phyloP scores from a whole-genome alignment of 495 filamentous ascomycete species.

The Podospora fimiseda region DNA sequence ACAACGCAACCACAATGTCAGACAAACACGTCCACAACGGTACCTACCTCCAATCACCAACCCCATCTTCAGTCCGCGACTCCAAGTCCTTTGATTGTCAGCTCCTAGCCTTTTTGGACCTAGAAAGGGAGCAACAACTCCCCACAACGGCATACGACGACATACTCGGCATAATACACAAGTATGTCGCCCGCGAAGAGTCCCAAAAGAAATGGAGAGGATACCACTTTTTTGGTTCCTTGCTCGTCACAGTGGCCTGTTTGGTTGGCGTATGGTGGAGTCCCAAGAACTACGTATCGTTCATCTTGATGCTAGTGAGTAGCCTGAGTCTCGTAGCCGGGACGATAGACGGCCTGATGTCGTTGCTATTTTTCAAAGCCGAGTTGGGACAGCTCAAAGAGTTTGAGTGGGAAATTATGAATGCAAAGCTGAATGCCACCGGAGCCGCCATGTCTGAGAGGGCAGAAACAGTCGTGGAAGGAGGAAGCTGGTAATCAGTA shows the following conservation, averaged over 20 bases:
- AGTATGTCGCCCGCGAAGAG: slow-evolving; percentile 61
- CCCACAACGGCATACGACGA: slow-evolving; percentile 55
- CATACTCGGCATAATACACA: slow-evolving; percentile 60
- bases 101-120: slow-evolving; percentile 14
- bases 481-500: background rate
- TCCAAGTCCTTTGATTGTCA: slow-evolving; percentile 24
- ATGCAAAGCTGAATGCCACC: slow-evolving; percentile 44
- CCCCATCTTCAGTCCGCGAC: background rate
- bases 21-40: slow-evolving; percentile 19
- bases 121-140: slow-evolving; percentile 12
- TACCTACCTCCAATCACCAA: slow-evolving; percentile 5
- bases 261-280: slow-evolving; percentile 82
- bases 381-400: slow-evolving; percentile 83
- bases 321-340: slow-evolving; percentile 70
- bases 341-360: slow-evolving; percentile 75
- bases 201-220: slow-evolving; percentile 64
- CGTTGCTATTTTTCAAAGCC: slow-evolving; percentile 73
- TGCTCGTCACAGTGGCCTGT: slow-evolving; percentile 62
- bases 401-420: slow-evolving; percentile 89
- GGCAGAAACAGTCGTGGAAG: background rate
- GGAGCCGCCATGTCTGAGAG: slow-evolving; percentile 6
- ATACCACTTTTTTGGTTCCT: slow-evolving; percentile 61
- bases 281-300: slow-evolving; percentile 65
- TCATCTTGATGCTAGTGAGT: slow-evolving; percentile 72
- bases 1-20: slow-evolving; percentile 16